Evolutionary conservation across 2,329 filamentous ascomycete species (phyloP), one percentile per base, ranked within the genome.

Genomic region (Fusarium dlaminii): DNA sequence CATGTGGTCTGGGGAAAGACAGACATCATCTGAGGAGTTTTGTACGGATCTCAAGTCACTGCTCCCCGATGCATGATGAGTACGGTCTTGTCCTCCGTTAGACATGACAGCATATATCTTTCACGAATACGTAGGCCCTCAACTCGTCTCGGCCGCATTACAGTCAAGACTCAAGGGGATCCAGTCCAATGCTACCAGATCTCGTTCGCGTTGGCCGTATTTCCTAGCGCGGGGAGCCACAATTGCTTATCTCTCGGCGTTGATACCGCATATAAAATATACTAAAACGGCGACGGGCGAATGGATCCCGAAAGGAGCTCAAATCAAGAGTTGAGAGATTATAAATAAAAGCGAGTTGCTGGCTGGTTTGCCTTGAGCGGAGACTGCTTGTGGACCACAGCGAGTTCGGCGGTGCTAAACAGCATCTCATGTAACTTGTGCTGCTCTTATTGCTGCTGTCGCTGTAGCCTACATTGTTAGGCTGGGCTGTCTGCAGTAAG

Each of bases 271-370:
- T 60, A 20, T 29, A 46, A 64, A 57, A 65, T 30, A 37, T 69
- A 37, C 63, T 66, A 66, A 74, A 66, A 57, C 66, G 58, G 51
- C 64, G 60, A 64, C 63, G 73, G 66, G 61, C 65, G 63, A 69
- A 75, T 63, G 68, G 67, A 70, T 67, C 51, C 48, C 52, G 45
- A 74, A 48, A 68, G 45, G 63, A 71, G 67, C 70, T 59, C 76
- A 77, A 76, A 75, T 73, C 66, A 77, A 77, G 48, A 55, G 64
- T 74, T 58, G 70, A 70, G 56, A 68, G 65, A 77, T 80, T 80
- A 80, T 79, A 80, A 80, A 77, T 78, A 80, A 70, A 73, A 69
- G 70, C 64, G 68, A 70, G 68, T 66, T 72, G 64, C 74, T 76
- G 66, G 60, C 45, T 59, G 32, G 42, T 29, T 59, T 49, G 29